Evolutionary conservation across 108 stramenopile genomes (phyloP), one percentile per base, ranked within the genome.

Genomic region (Nitzschia sp.): DNA sequence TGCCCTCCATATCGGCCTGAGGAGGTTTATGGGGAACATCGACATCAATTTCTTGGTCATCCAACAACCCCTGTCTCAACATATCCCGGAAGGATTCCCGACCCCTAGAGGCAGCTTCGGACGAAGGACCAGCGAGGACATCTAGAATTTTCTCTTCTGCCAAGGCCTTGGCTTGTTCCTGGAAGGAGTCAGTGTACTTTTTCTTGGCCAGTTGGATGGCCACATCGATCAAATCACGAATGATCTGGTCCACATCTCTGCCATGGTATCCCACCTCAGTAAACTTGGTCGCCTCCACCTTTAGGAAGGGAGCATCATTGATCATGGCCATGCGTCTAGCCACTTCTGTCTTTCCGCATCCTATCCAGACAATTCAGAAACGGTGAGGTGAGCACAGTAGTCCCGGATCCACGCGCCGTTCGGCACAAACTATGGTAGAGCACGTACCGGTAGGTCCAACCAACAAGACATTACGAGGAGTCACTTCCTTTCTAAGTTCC

Each of bases 251-350:
- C 6, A 99, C 98, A 79, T 98, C 99, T 51, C 97, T 76, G 24
- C 99, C 98, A 67, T 98, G 99, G 69, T 97, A 99, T 17, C 99
- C 99, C 40, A 99, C 99, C 82, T 99, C 99, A 14, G 99, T 99
- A 77, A 98, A 99, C 80, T 99, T 99, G 48, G 99, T 99, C 2
- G 99, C 99, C 75, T 99, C 99, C 41, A 98, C 97, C 80, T 99
- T 99, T 57, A 99, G 34, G 77, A 99, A 99, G 11, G 99, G 99
- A n/a, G 99, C 98, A 70, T 98, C 88, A 40, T 89, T 85, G 60
- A 99, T 80, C 71, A 94, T 93, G 54, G 99, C 98, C 76, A 98
- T 92, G 24, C 98, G 88, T 24, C 98, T 72, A 10, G 97, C 98
- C 20, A 99, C 97, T 85, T 99, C 99, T 21, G 97, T 98, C 85